Evolutionary conservation across 305 asterid species (phyloP).

Genomic region (Withania somnifera): DNA sequence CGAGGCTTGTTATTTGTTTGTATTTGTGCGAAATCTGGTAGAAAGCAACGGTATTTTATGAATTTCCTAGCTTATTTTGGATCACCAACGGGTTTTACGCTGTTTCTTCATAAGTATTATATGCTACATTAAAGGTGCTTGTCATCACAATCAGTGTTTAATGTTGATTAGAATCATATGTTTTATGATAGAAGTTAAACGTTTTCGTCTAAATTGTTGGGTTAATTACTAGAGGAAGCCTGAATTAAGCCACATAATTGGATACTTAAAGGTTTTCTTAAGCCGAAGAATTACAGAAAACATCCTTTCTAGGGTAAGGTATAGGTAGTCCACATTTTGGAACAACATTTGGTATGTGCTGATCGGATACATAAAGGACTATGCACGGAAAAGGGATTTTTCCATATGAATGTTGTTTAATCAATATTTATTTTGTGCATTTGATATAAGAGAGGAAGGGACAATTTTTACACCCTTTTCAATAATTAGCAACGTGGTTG

Average conservation of each 20-base stretch:
- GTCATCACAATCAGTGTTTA: constrained; percentile 24
- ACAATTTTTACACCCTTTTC: background rate
- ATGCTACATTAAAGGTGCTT: constrained; percentile 23
- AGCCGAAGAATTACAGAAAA: too few relatives aligned
- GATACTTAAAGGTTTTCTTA: background rate
- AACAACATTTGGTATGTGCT: too few relatives aligned
- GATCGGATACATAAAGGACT: background rate
- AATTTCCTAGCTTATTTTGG: constrained; percentile 20
- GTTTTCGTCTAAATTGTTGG: constrained; percentile 8
- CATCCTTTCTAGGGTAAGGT: too few relatives aligned
- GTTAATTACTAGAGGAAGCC: background rate
- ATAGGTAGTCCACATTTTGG: too few relatives aligned
- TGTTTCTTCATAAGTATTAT: constrained; percentile 23
- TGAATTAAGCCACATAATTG: background rate
- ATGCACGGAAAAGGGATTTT: background rate
- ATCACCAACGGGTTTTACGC: constrained; percentile 14
- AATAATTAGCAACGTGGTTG: background rate
- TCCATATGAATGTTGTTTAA: background rate
- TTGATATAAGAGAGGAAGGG: background rate
- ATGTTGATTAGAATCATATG: constrained; percentile 2
- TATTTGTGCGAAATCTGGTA: constrained; percentile 9
- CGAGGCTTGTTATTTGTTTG: constrained; percentile 14
- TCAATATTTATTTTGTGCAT: background rate
- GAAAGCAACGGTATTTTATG: constrained; percentile 16
- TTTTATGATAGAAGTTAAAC: background rate